phyloP scores from a whole-genome alignment of 1,284 basidiomycete species.

The Apiotrichum domesticum region DNA sequence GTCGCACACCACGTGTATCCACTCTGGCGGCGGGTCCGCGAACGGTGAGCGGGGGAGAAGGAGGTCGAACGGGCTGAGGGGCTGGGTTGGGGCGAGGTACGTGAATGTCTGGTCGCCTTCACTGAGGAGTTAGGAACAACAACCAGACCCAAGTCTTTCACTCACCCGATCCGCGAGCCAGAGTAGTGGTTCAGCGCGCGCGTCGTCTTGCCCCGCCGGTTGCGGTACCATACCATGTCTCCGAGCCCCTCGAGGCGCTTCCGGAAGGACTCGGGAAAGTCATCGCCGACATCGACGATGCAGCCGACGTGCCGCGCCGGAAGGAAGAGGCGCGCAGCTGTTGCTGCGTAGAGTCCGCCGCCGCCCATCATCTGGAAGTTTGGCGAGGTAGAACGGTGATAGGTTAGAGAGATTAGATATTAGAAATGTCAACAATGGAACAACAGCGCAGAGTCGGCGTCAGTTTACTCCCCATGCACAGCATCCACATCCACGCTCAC shows the following conservation, averaged over 20 bases:
- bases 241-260: conserved; percentile 60
- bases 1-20: conserved; percentile 81
- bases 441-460: background rate
- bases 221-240: conserved; percentile 71
- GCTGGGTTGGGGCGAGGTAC: conserved; percentile 69
- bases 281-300: conserved; percentile 74
- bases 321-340: conserved; percentile 21
- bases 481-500: conserved; percentile 3
- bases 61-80: conserved; percentile 66
- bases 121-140: conserved; percentile 12
- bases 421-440: too few relatives aligned
- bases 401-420: too few relatives aligned
- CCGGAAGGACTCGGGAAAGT: conserved; percentile 64
- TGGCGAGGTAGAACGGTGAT: too few relatives aligned
- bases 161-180: conserved; percentile 65
- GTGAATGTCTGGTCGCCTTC: conserved; percentile 59
- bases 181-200: conserved; percentile 70
- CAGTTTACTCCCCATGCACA: conserved; percentile 17
- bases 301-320: conserved; percentile 57
- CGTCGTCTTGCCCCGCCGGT: conserved; percentile 58
- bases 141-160: background rate
- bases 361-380: conserved; percentile 66
- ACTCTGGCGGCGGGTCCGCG: conserved; percentile 50
- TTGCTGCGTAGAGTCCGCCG: conserved; percentile 64
- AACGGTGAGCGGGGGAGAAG: conserved; percentile 48